These are phyloP conservation scores for Exophiala lecanii-corni DNA, from an alignment of 2,329 filamentous ascomycete genomes.

Conservation along the genomic window DNA sequence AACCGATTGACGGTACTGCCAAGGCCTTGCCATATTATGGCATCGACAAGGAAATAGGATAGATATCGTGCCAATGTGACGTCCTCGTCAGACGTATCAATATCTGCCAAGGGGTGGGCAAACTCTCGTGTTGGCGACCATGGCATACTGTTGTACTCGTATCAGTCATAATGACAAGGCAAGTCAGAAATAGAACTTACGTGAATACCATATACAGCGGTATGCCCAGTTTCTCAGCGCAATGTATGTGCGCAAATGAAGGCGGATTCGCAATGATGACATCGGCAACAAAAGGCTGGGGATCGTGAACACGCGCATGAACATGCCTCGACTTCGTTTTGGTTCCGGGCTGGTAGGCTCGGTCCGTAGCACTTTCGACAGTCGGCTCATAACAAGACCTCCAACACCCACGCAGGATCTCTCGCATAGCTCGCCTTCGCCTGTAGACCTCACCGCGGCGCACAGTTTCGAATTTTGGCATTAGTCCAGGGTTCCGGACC, in stretches of 20 bases:
- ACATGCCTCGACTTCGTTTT: not conserved
- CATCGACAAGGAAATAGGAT: slow-evolving; percentile 46
- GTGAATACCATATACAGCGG: slow-evolving; percentile 50
- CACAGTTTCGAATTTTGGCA: slow-evolving; percentile 34
- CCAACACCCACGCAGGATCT: slow-evolving; percentile 38
- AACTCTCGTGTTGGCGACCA: slow-evolving; percentile 42
- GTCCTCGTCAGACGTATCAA: slow-evolving; percentile 35
- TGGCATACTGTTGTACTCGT: slow-evolving; percentile 37
- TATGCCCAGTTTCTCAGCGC: slow-evolving; percentile 45
- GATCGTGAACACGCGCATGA: not conserved
- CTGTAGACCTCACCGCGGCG: slow-evolving; percentile 31
- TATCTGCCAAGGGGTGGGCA: slow-evolving; percentile 47
- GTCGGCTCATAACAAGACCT: slow-evolving; percentile 34
- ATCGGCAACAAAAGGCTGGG: slow-evolving; percentile 47
- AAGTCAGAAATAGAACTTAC: not conserved
- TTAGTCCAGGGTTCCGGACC: slow-evolving; percentile 45
- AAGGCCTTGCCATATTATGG: slow-evolving; percentile 48
- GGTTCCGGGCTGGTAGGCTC: slow-evolving; percentile 7
- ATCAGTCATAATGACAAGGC: not conserved
- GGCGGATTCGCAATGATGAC: slow-evolving; percentile 52
- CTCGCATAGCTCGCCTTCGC: slow-evolving; percentile 31
- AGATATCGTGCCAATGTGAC: slow-evolving; percentile 38
- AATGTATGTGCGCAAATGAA: slow-evolving; percentile 49
- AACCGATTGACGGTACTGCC: slow-evolving; percentile 45
- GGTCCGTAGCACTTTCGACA: slow-evolving; percentile 11